Conservation (phyloP, 768 basidiomycete genomes). For the Austroboletus festivus region DNA sequence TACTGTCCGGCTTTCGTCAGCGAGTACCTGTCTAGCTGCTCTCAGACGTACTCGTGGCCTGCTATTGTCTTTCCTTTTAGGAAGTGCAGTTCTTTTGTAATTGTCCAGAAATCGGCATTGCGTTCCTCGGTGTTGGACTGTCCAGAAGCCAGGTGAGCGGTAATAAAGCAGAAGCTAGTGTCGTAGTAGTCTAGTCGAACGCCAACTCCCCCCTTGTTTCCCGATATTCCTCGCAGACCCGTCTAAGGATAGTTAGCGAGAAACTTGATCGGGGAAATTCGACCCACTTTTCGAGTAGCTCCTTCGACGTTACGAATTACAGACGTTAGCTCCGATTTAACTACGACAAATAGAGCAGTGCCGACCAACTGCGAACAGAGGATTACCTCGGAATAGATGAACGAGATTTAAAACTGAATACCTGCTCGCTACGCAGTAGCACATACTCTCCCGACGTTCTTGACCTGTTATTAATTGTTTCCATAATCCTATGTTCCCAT, state of each 20-base stretch:
- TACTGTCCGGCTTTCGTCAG: slow-evolving; percentile 45
- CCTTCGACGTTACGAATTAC: slow-evolving; percentile 92
- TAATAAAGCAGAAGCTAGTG: slow-evolving; percentile 91
- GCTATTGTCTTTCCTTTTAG: slow-evolving; percentile 83
- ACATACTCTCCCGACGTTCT: slow-evolving; percentile 74
- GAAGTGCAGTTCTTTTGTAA: slow-evolving; percentile 80
- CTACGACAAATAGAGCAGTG: slow-evolving; percentile 83
- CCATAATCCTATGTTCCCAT: slow-evolving; percentile 83
- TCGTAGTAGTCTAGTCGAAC: slow-evolving; percentile 91
- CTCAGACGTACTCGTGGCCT: slow-evolving; percentile 76
- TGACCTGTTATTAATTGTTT: slow-evolving; percentile 70
- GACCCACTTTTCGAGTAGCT: slow-evolving; percentile 79
- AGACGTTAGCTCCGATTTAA: slow-evolving; percentile 70
- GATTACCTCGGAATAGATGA: neutral
- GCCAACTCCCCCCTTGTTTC: slow-evolving; percentile 95
- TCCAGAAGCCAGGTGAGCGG: slow-evolving; percentile 96
- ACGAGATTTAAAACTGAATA: slow-evolving; percentile 21
- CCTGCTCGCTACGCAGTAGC: slow-evolving; percentile 90
- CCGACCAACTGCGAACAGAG: slow-evolving; percentile 73
- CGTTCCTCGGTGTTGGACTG: slow-evolving; percentile 87
- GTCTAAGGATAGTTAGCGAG: slow-evolving; percentile 46
- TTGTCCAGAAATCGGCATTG: slow-evolving; percentile 89
- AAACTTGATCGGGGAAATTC: neutral
- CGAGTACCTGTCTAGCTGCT: slow-evolving; percentile 1
- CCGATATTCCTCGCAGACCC: slow-evolving; percentile 90